phyloP scores from a whole-genome alignment of 768 basidiomycete genomes.

The Calocera viscosa region DNA sequence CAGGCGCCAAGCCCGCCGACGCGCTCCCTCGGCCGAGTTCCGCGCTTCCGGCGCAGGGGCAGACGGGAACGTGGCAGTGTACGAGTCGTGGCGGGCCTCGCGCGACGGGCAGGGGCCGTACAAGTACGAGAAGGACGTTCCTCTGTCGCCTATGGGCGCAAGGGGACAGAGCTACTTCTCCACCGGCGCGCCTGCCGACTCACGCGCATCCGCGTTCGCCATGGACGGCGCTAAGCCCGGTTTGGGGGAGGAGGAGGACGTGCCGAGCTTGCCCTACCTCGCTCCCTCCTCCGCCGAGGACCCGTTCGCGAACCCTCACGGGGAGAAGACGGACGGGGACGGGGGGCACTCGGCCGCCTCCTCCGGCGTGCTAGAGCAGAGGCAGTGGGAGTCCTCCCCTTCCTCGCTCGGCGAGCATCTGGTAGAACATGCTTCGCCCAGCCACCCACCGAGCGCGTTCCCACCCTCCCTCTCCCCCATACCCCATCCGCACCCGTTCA shows the following conservation, averaged over 20 bases:
- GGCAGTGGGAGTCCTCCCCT: slow-evolving; percentile 1
- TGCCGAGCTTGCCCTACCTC: background rate
- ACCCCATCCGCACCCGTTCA: background rate
- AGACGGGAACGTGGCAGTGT: background rate
- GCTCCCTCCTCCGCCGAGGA: background rate
- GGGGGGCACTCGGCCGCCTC: background rate
- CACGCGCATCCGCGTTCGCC: background rate
- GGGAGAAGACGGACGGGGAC: background rate
- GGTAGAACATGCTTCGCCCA: background rate
- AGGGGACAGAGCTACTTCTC: background rate
- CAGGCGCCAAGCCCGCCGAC: background rate
- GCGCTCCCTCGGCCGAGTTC: background rate
- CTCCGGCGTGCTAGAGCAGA: background rate
- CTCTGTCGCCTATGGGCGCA: background rate
- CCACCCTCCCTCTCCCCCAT: background rate
- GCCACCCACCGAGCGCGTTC: background rate
- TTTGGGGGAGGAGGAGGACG: background rate
- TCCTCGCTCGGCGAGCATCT: background rate
- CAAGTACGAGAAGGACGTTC: slow-evolving; percentile 4
- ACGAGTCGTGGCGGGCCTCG: background rate
- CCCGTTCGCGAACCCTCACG: background rate
- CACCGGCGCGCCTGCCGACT: background rate
- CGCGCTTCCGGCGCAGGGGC: background rate
- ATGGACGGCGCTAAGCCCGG: background rate
- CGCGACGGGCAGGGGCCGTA: background rate